Percentiles rank a stretch among this genome's conserved stretches.
Conservation (phyloP, 2,329 filamentous ascomycete genomes). For the Graphiopsis chlorocephala region DNA sequence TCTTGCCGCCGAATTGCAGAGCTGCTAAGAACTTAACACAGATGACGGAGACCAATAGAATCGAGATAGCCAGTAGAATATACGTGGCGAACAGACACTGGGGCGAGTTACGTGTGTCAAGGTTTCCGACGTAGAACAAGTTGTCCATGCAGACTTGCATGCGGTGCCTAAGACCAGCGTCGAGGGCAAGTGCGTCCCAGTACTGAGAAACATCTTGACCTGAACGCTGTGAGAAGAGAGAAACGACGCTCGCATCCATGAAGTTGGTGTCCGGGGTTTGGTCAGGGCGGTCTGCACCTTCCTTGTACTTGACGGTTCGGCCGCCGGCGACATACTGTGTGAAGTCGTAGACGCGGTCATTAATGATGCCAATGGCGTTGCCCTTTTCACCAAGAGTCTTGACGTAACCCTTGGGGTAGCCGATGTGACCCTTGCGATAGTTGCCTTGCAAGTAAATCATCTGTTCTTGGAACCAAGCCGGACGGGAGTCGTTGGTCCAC, state of each 20-base stretch:
- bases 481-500: conserved; percentile 75
- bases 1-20: conserved; percentile 88
- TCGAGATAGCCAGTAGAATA: conserved; percentile 79
- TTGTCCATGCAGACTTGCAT: conserved; percentile 89
- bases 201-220: conserved; percentile 80
- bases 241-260: conserved; percentile 71
- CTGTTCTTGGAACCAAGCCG: conserved; percentile 90
- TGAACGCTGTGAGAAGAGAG: conserved; percentile 72
- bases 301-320: conserved; percentile 58
- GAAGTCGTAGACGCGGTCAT: conserved; percentile 81
- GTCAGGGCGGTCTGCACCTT: conserved; percentile 50
- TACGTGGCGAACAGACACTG: conserved; percentile 87
- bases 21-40: conserved; percentile 96
- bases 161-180: conserved; percentile 54
- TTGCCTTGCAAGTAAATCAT: conserved; percentile 73
- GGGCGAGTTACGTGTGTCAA: conserved; percentile 85
- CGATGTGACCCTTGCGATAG: conserved; percentile 84
- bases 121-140: conserved; percentile 86
- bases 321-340: conserved; percentile 79
- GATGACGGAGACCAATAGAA: conserved; percentile 77
- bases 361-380: conserved; percentile 72
- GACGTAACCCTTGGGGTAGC: conserved; percentile 77
- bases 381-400: conserved; percentile 55
- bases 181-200: conserved; percentile 70
- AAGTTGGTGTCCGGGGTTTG: conserved; percentile 63